Conservation (phyloP, 306 rosid genomes). For the Cucumis cinereus region DNA sequence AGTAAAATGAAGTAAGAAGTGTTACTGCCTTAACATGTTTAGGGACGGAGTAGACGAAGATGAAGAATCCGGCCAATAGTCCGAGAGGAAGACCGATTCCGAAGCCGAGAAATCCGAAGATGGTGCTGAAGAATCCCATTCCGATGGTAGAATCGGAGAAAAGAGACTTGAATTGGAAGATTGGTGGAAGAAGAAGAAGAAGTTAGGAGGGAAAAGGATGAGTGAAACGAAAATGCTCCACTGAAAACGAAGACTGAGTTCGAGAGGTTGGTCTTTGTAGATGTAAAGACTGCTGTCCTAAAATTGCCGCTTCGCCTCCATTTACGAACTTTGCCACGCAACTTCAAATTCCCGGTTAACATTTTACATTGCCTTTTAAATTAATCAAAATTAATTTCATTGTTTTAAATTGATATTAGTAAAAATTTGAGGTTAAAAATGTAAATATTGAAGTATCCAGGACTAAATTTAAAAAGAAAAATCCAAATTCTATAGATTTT, state of each 20-base stretch:
- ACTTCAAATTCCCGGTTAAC: neutral
- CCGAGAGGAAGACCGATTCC: constrained; percentile 77
- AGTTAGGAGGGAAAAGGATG: neutral
- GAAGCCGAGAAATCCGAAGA: constrained; percentile 61
- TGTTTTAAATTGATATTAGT: too few species aligned
- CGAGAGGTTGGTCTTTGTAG: too few species aligned
- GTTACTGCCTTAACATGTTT: constrained; percentile 35
- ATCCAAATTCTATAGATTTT: too few species aligned
- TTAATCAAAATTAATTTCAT: too few species aligned
- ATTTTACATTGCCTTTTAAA: neutral
- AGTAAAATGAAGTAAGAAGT: neutral
- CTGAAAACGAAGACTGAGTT: neutral
- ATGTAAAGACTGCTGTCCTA: too few species aligned
- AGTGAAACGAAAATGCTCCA: neutral
- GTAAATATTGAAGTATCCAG: too few species aligned
- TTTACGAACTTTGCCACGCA: neutral
- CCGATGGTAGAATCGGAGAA: neutral
- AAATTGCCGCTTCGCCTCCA: too few species aligned
- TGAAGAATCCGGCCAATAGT: constrained; percentile 59
- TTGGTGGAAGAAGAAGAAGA: neutral
- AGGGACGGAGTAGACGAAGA: constrained; percentile 57
- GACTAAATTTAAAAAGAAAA: too few species aligned
- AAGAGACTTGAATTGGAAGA: neutral
- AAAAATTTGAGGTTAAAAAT: too few species aligned
- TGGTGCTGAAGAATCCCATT: constrained; percentile 61